Percentiles rank a stretch among this genome's conserved stretches.
These are phyloP conservation scores for Eucalyptus curtisii DNA, from an alignment of 345 rosid genomes.

Conservation along the genomic window DNA sequence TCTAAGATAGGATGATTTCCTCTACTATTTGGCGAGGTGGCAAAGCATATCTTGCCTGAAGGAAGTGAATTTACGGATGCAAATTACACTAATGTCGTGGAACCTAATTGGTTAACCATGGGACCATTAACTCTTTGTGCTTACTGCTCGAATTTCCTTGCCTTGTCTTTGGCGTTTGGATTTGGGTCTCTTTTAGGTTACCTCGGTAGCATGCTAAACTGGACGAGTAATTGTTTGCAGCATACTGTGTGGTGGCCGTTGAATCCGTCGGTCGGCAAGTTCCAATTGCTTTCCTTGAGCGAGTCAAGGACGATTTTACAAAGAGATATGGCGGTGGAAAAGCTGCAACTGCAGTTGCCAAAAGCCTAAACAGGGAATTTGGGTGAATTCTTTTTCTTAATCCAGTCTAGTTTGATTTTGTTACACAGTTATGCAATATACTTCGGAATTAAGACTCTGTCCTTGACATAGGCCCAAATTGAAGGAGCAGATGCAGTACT, in stretches of 20 bases:
- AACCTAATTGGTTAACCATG: neutral
- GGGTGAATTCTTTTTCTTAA: slow-evolving; percentile 7
- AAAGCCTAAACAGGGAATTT: slow-evolving; percentile 38
- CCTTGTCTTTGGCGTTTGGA: neutral
- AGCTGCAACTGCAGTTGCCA: slow-evolving; percentile 35
- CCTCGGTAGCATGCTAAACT: neutral
- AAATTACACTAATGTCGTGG: neutral
- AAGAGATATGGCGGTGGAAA: slow-evolving; percentile 41
- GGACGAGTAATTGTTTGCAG: slow-evolving; percentile 10
- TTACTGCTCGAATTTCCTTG: neutral
- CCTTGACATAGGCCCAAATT: slow-evolving; percentile 23
- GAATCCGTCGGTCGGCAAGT: slow-evolving; percentile 44
- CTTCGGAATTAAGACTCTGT: neutral
- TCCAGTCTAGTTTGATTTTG: neutral
- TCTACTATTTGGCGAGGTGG: neutral
- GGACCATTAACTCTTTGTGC: neutral
- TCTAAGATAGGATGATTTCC: neutral
- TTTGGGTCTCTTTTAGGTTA: neutral
- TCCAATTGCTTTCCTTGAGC: slow-evolving; percentile 51
- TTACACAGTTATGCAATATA: neutral
- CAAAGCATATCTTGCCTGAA: neutral
- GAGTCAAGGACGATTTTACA: slow-evolving; percentile 39
- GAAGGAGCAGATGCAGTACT: slow-evolving; percentile 63
- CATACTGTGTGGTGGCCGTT: slow-evolving; percentile 51
- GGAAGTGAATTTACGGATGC: neutral